Conservation (phyloP, 2,329 filamentous ascomycete genomes). For the Trichoderma guizhouense region DNA sequence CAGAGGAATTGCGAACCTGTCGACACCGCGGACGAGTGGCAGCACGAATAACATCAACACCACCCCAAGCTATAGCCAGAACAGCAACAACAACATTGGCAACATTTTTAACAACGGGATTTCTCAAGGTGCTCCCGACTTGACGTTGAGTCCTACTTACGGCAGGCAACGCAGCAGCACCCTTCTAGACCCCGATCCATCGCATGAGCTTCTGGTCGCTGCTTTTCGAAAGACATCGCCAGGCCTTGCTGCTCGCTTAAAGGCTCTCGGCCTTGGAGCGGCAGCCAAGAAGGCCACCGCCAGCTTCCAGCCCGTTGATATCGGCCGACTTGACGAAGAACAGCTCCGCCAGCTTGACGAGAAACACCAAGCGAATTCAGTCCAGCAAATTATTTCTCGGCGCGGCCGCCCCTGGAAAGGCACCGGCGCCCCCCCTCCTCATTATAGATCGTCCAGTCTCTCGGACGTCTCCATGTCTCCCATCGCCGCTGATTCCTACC, state of each 20-base stretch:
- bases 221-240: conserved; percentile 57
- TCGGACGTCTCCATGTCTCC: conserved; percentile 26
- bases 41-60: not conserved
- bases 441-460: conserved; percentile 19
- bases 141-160: not conserved
- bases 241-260: conserved; percentile 61
- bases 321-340: conserved; percentile 68
- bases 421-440: conserved; percentile 41
- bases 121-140: not conserved
- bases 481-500: conserved; percentile 33
- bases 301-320: conserved; percentile 37
- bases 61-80: conserved; percentile 5
- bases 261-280: conserved; percentile 59
- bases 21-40: not conserved
- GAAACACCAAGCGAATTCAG: conserved; percentile 57
- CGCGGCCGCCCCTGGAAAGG: conserved; percentile 72
- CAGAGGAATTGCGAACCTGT: not conserved
- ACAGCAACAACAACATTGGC: conserved; percentile 15
- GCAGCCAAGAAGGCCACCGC: conserved; percentile 33
- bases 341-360: conserved; percentile 68
- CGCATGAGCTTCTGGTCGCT: conserved; percentile 28
- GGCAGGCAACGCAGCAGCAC: conserved; percentile 13
- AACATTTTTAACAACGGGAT: conserved; percentile 4
- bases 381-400: conserved; percentile 53
- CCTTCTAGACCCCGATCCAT: conserved; percentile 21